Evolutionary conservation across 23 red algal genomes (phyloP).

Genomic region (Pyropia haitanensis): DNA sequence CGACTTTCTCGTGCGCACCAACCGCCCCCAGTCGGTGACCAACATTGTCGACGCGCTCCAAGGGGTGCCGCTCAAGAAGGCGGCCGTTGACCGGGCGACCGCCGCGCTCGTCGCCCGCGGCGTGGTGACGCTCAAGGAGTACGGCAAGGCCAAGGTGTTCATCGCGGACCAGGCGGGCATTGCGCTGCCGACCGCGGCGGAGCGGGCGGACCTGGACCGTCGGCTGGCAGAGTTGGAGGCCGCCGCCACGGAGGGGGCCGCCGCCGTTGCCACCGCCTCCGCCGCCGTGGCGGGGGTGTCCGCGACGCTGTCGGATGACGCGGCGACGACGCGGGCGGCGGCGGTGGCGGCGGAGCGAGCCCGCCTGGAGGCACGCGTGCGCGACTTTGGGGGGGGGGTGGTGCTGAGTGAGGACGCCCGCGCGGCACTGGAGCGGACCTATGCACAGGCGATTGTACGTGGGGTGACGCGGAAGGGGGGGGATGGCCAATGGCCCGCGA

Average conservation of each 20-base stretch:
- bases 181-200: constrained; percentile 59
- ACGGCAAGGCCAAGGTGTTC: constrained; percentile 97
- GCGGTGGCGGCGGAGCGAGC: constrained; percentile 25
- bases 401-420: constrained; percentile 4
- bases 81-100: constrained; percentile 61
- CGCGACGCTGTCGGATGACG: constrained; percentile 21
- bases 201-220: constrained; percentile 46
- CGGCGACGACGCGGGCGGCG: constrained; percentile 14
- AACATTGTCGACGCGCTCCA: constrained; percentile 87
- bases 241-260: constrained; percentile 5
- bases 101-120: constrained; percentile 64
- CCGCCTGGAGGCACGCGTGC: constrained; percentile 23
- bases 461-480: too few relatives aligned
- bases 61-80: constrained; percentile 74
- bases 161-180: constrained; percentile 62
- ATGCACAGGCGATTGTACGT: too few relatives aligned
- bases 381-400: constrained; percentile 10
- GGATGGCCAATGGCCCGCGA: too few relatives aligned
- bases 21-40: constrained; percentile 82
- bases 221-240: constrained; percentile 9
- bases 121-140: constrained; percentile 85
- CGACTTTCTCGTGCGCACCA: neutral
- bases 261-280: constrained; percentile 1
- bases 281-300: neutral
- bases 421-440: too few relatives aligned